phyloP scores from a whole-genome alignment of 306 rosid species.

The Fragaria vesca region DNA sequence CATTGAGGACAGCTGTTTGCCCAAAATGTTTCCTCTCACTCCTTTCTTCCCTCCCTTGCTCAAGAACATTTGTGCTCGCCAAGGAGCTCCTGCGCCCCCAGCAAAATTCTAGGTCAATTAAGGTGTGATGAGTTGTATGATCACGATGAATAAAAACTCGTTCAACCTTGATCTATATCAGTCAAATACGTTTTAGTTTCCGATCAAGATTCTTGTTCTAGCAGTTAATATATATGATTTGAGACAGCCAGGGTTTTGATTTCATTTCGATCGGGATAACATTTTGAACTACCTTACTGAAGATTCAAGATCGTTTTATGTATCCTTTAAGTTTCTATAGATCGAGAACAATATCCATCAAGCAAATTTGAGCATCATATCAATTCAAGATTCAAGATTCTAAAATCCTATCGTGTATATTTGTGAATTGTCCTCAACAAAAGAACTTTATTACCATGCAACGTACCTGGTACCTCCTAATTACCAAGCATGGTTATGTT shows the following conservation, averaged over 20 bases:
- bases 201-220: background rate
- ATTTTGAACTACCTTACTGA: background rate
- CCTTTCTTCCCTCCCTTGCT: slow-evolving; percentile 23
- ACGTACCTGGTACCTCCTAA: no score
- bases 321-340: no score
- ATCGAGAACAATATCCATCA: no score
- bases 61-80: background rate
- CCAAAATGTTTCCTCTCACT: slow-evolving; percentile 15
- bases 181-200: background rate
- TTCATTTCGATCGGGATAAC: background rate
- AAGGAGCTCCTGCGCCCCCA: background rate
- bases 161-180: background rate
- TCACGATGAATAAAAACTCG: background rate
- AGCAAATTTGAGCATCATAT: no score
- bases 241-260: background rate
- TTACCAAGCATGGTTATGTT: no score
- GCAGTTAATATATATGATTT: background rate
- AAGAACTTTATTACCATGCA: no score
- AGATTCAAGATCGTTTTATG: background rate
- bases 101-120: background rate
- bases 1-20: background rate
- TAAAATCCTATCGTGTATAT: no score
- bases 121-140: background rate
- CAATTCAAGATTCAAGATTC: no score
- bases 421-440: no score